A percentile compares a stretch with the other conserved stretches of the same genome.
These are phyloP conservation scores for Leishmania gerbilli DNA, from an alignment of 208 protist species.

Conservation along the genomic window DNA sequence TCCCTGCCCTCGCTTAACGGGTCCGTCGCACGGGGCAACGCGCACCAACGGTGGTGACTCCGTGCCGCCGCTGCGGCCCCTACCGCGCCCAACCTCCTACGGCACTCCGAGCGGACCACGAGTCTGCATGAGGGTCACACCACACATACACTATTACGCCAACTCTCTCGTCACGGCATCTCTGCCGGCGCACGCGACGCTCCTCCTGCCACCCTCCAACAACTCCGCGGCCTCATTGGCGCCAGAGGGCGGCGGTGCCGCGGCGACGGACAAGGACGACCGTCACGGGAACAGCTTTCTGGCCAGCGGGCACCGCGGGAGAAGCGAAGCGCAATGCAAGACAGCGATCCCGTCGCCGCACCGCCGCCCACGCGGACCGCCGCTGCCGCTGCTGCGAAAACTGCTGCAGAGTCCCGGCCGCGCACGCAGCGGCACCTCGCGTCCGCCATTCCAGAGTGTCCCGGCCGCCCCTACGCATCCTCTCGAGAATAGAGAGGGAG, in stretches of 20 bases:
- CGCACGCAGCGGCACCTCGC: neutral
- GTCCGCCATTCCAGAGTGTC: neutral
- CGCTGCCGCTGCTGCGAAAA: conserved; percentile 39
- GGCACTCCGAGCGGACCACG: neutral
- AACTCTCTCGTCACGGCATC: neutral
- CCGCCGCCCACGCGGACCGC: conserved; percentile 36
- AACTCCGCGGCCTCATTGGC: neutral
- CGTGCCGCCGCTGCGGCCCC: neutral
- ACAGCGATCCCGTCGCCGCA: conserved; percentile 31
- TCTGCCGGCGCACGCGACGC: neutral
- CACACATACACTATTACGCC: neutral
- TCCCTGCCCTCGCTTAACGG: neutral
- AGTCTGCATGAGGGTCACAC: neutral
- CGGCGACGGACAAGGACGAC: neutral
- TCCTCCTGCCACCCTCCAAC: neutral
- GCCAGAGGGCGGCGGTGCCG: neutral
- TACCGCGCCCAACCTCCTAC: neutral
- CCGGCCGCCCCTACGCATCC: too few species aligned
- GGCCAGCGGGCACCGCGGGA: neutral
- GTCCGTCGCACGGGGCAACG: neutral
- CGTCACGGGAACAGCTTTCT: neutral
- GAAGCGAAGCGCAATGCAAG: conserved; percentile 19
- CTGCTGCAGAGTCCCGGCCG: conserved; percentile 10
- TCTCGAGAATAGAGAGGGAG: neutral
- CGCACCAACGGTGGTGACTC: neutral